Conservation (phyloP, 768 basidiomycete genomes). For the Hericium erinaceus region DNA sequence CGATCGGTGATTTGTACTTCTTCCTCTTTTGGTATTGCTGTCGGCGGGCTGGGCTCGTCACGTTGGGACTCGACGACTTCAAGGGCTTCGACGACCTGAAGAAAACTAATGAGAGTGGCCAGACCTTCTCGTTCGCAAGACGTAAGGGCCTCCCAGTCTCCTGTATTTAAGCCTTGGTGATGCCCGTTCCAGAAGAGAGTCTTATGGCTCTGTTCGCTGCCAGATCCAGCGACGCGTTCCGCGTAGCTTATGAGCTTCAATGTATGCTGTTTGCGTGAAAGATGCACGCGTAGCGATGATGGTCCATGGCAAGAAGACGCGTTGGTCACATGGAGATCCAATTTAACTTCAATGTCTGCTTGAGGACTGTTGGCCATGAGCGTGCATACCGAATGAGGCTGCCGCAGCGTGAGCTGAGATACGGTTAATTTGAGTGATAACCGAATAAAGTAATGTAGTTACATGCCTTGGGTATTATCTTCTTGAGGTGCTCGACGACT, state of each 20-base stretch:
- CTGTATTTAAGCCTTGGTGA: conserved; percentile 2
- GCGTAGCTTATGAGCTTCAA: conserved; percentile 4
- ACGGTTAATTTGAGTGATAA: too few relatives aligned
- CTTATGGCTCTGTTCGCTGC: conserved; percentile 5
- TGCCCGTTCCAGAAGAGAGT: conserved; percentile 11
- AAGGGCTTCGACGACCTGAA: conserved; percentile 6
- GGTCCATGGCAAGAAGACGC: neutral
- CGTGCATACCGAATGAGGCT: conserved; percentile 29
- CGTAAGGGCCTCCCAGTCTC: conserved; percentile 9
- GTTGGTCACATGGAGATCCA: neutral
- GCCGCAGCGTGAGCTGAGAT: conserved; percentile 31
- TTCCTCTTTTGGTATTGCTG: neutral
- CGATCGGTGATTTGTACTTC: neutral
- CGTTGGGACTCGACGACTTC: neutral
- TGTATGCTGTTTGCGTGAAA: conserved; percentile 14
- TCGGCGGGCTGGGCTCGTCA: neutral
- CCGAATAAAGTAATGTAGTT: too few relatives aligned
- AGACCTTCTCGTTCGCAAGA: conserved; percentile 8
- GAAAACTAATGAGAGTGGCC: conserved; percentile 9
- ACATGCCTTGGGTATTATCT: conserved; percentile 41
- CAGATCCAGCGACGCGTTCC: neutral
- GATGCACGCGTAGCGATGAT: conserved; percentile 2
- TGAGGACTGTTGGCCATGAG: conserved; percentile 39
- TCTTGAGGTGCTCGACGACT: conserved; percentile 39
- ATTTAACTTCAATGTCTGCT: conserved; percentile 33